Percentiles rank a stretch among this genome's conserved stretches.
Evolutionary conservation across 371 early-diverging fungal genomes (phyloP).

Genomic region (Syncephalastrum monosporum): DNA sequence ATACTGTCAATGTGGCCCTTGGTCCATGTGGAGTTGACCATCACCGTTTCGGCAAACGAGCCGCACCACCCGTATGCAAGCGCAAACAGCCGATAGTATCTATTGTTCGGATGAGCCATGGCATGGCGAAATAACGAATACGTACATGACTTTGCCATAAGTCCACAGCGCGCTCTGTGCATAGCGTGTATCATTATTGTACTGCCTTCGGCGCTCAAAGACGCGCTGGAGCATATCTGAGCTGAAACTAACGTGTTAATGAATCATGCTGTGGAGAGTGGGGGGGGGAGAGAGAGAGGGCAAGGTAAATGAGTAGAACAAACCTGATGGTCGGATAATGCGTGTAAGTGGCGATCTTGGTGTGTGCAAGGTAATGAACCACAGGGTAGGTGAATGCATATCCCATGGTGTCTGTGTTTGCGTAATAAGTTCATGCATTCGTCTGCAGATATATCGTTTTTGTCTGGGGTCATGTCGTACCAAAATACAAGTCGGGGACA

Average conservation of each 20-base stretch:
- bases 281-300: too few relatives aligned
- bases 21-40: constrained; percentile 97
- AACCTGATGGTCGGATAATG: constrained; percentile 95
- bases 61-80: constrained; percentile 77
- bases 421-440: too few relatives aligned
- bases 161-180: constrained; percentile 61
- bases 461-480: constrained; percentile 28
- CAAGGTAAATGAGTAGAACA: background rate
- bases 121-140: constrained; percentile 8
- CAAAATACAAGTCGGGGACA: constrained; percentile 85
- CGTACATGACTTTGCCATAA: constrained; percentile 63
- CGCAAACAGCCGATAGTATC: constrained; percentile 83
- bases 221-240: constrained; percentile 93
- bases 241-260: constrained; percentile 38
- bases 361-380: constrained; percentile 59
- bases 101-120: constrained; percentile 10
- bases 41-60: constrained; percentile 72
- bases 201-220: constrained; percentile 58
- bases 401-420: constrained; percentile 83
- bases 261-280: too few relatives aligned
- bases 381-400: constrained; percentile 93
- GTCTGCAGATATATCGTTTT: background rate
- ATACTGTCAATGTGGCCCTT: constrained; percentile 76
- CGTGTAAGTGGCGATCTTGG: constrained; percentile 81
- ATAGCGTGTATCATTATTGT: constrained; percentile 65